These are phyloP conservation scores for Starmerella sirachaensis DNA, from an alignment of 805 yeast species.

Conservation along the genomic window DNA sequence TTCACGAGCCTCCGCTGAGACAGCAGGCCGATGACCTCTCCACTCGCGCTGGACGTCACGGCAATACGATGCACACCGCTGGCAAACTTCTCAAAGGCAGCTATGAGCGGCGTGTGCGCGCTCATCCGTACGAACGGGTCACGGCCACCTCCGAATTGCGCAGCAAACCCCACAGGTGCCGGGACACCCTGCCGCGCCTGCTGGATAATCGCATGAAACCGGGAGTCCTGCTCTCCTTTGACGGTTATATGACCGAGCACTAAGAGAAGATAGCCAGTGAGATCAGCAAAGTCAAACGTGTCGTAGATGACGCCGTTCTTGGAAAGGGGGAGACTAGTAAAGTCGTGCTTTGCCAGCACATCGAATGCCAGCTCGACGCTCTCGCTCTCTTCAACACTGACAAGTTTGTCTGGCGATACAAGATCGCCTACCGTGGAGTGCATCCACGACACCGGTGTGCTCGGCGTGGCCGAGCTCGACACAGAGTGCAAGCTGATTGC, in stretches of 20 bases:
- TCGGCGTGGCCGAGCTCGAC: constrained; percentile 5
- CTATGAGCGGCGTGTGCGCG: constrained; percentile 46
- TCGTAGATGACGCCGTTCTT: constrained; percentile 26
- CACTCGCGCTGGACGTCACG: constrained; percentile 38
- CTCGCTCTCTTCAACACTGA: constrained; percentile 50
- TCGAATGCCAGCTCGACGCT: constrained; percentile 87
- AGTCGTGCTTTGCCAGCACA: constrained; percentile 52
- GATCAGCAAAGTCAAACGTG: constrained; percentile 84
- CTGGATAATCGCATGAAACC: constrained; percentile 33
- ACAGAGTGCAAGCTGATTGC: constrained; percentile 17
- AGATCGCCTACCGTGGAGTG: constrained; percentile 52
- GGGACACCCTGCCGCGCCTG: constrained; percentile 78
- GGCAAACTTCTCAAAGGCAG: constrained; percentile 80
- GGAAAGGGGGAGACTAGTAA: constrained; percentile 75
- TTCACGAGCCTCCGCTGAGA: constrained; percentile 81
- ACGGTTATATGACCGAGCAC: constrained; percentile 59
- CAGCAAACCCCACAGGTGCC: constrained; percentile 83
- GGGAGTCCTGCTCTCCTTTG: constrained; percentile 26
- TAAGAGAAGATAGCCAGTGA: constrained; percentile 72
- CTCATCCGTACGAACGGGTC: constrained; percentile 75
- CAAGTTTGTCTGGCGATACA: constrained; percentile 65
- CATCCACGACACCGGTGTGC: constrained; percentile 14
- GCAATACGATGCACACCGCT: constrained; percentile 93
- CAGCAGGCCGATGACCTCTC: constrained; percentile 63
- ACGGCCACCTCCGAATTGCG: constrained; percentile 62